phyloP scores from a whole-genome alignment of 768 basidiomycete species.

The Phylloporus arenicola region DNA sequence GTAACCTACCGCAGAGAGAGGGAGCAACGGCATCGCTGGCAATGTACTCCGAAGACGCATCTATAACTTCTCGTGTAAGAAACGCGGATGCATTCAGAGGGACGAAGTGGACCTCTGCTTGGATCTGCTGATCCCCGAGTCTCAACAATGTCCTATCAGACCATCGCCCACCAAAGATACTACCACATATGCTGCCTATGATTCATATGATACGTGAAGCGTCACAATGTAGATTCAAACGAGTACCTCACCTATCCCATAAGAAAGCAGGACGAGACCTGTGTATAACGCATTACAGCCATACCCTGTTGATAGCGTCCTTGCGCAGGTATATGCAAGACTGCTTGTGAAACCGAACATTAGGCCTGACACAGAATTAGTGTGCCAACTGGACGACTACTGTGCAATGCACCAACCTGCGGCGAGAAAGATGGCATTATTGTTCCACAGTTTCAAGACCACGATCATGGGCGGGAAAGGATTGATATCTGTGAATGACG shows the following conservation, averaged over 20 bases:
- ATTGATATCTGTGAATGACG: conserved; percentile 66
- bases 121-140: conserved; percentile 38
- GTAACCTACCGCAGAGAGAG: conserved; percentile 59
- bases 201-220: background rate
- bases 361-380: conserved; percentile 41
- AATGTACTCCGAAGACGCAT: conserved; percentile 64
- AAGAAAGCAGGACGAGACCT: conserved; percentile 71
- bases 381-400: background rate
- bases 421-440: conserved; percentile 49
- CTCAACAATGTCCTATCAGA: conserved; percentile 43
- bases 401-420: conserved; percentile 15
- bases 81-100: background rate
- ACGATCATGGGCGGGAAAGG: conserved; percentile 56
- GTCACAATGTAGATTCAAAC: background rate
- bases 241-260: conserved; percentile 52
- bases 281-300: conserved; percentile 63
- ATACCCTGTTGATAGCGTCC: conserved; percentile 62
- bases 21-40: conserved; percentile 45
- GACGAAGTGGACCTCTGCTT: conserved; percentile 55
- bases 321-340: conserved; percentile 67
- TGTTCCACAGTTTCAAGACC: conserved; percentile 62
- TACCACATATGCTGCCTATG: conserved; percentile 47
- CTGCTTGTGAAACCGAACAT: conserved; percentile 69
- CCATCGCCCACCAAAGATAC: conserved; percentile 54
- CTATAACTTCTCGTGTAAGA: conserved; percentile 31